These are phyloP conservation scores for Elongisporangium prolatum DNA, from an alignment of 352 stramenopile species.

Conservation along the genomic window DNA sequence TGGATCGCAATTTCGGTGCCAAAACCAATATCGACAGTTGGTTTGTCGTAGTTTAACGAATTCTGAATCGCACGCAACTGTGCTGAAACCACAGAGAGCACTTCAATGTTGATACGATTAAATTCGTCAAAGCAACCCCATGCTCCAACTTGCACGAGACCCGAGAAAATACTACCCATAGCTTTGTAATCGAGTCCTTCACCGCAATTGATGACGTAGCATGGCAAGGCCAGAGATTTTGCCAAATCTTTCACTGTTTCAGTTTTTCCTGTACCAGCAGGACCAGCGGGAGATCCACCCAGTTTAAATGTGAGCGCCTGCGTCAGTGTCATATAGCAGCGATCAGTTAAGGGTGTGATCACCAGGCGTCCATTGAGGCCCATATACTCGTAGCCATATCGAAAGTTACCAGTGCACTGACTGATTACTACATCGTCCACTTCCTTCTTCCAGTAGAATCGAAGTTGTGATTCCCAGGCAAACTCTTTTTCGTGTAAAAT, in stretches of 20 bases:
- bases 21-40: slow-evolving; percentile 90
- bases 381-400: slow-evolving; percentile 95
- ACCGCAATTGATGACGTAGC: slow-evolving; percentile 91
- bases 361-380: slow-evolving; percentile 89
- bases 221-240: slow-evolving; percentile 89
- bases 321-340: slow-evolving; percentile 93
- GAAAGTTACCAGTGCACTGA: slow-evolving; percentile 90
- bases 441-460: slow-evolving; percentile 91
- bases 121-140: slow-evolving; percentile 89
- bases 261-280: slow-evolving; percentile 90
- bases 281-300: slow-evolving; percentile 84
- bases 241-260: slow-evolving; percentile 93
- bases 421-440: slow-evolving; percentile 88
- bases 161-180: slow-evolving; percentile 88
- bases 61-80: slow-evolving; percentile 92
- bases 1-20: slow-evolving; percentile 90
- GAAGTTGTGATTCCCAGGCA: slow-evolving; percentile 86
- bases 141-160: slow-evolving; percentile 82
- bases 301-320: slow-evolving; percentile 92
- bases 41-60: slow-evolving; percentile 88
- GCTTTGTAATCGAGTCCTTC: slow-evolving; percentile 93
- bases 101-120: slow-evolving; percentile 87
- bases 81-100: slow-evolving; percentile 80
- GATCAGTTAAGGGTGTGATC: slow-evolving; percentile 91
- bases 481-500: slow-evolving; percentile 91